phyloP scores from a whole-genome alignment of 2,329 filamentous ascomycete species.

The Talaromyces sp. region DNA sequence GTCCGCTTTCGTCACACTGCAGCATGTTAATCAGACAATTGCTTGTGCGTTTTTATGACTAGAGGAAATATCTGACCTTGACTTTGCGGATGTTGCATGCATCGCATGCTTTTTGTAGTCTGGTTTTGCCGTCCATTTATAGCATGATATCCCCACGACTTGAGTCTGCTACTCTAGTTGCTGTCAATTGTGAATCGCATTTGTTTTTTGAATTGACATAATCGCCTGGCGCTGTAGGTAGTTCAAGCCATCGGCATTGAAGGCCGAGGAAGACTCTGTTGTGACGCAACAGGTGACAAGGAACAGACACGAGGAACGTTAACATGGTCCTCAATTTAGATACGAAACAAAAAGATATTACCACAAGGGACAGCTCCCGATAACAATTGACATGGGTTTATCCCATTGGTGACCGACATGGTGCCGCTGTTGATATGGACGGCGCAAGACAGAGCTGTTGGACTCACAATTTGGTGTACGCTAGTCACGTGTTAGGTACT shows the following conservation, averaged over 20 bases:
- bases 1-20: slow-evolving; percentile 62
- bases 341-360: too few relatives aligned
- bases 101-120: slow-evolving; percentile 50
- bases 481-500: neutral
- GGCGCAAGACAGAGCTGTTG: too few relatives aligned
- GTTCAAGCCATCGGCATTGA: slow-evolving; percentile 8
- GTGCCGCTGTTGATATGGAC: neutral
- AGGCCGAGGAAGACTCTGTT: slow-evolving; percentile 2
- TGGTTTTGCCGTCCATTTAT: slow-evolving; percentile 35
- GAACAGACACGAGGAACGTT: neutral
- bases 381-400: neutral
- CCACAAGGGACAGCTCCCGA: neutral
- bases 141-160: neutral
- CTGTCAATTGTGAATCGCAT: neutral
- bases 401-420: neutral
- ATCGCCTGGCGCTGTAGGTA: neutral
- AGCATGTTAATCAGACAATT: neutral
- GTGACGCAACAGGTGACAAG: slow-evolving; percentile 9
- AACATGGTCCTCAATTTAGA: neutral
- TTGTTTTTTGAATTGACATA: neutral
- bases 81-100: slow-evolving; percentile 51
- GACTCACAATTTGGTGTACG: neutral
- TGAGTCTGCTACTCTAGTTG: too few relatives aligned
- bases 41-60: neutral
- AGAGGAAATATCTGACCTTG: slow-evolving; percentile 38